phyloP scores from a whole-genome alignment of 2,329 filamentous ascomycete species.

The Fusarium concolor region DNA sequence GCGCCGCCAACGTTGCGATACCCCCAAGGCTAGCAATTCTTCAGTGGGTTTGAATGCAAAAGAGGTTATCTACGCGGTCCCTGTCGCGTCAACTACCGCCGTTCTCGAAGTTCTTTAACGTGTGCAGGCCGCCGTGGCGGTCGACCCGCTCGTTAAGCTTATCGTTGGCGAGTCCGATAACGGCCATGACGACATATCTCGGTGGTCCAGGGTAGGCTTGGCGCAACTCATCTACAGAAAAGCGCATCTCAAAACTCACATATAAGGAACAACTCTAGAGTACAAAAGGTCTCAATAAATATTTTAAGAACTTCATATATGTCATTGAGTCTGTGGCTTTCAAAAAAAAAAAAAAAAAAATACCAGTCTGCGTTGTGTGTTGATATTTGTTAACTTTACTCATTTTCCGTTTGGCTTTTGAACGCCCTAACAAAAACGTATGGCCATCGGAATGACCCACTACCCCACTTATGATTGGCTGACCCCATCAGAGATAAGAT shows the following conservation, averaged over 20 bases:
- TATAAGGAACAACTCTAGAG: accelerated
- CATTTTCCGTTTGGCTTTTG: accelerated
- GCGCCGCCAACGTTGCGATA: not conserved
- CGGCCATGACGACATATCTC: not conserved
- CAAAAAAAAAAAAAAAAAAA: no score
- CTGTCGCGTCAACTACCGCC: not conserved
- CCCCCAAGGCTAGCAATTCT: slow-evolving; percentile 14
- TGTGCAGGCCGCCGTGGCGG: no score
- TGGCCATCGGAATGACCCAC: no score
- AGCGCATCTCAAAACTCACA: accelerated
- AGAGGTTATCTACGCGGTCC: not conserved
- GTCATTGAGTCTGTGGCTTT: no score
- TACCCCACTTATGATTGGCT: accelerated
- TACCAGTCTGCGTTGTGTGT: accelerated
- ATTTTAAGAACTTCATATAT: no score
- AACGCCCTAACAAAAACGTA: no score
- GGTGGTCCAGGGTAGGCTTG: not conserved
- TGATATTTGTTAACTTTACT: not conserved
- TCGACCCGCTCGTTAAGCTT: slow-evolving; percentile 15
- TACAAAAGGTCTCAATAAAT: accelerated
- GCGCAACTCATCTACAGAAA: not conserved
- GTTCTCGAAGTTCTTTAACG: not conserved
- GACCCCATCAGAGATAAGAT: accelerated
- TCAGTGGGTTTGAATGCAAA: not conserved
- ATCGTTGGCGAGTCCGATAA: not conserved